Base-by-base conservation (phyloP, 1,139 yeast species). In the Lodderomyces beijingensis region DNA sequence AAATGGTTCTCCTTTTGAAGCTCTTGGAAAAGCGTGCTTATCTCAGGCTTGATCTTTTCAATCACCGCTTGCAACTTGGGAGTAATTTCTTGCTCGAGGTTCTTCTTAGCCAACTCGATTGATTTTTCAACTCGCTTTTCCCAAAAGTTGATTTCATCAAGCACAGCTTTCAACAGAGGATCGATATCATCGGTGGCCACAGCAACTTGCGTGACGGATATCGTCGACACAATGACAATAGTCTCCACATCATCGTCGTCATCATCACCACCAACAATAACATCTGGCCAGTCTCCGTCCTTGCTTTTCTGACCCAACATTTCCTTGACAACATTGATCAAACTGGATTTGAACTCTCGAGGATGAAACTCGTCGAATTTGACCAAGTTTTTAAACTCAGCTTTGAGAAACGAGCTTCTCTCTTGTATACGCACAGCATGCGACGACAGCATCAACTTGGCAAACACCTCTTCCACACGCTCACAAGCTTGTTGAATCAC, bases 1-100 rank as follows among this genome's bases (percentile, higher is more conserved):
- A 49, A 42, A 40, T 68, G 67, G 37, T 71, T 67, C 2, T 47
- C 47, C n/a, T 47, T 51, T 36, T 76, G 71, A 30, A 78, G 52
- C 1, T 50, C 41, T 39, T 65, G 66, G 34, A 79, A 56, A 18
- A 54, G 52, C 1, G 56, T 56, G 9, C 70, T 62, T 16, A 79
- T 49, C 2, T 46, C 41, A 4, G 66, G 66, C 33, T 58, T 60
- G 26, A 70, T 46, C 3, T 45, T 44, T 0, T 51, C 62, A 27
- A 70, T 51, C 18, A 58, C 57, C 2, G 41, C 40, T 4, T 57
- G 49, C 27, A 74, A 59, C 13, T 62, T 44, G 0, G 66, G 64
- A 14, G 54, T 45, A 45, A 72, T 61, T 33, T 71, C 73, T 5
- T 41, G 37, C 22, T 59, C 55, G 32, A 74, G 64, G 39, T 65